phyloP scores from a whole-genome alignment of 164 flowering plant species.

The Houttuynia cordata region DNA sequence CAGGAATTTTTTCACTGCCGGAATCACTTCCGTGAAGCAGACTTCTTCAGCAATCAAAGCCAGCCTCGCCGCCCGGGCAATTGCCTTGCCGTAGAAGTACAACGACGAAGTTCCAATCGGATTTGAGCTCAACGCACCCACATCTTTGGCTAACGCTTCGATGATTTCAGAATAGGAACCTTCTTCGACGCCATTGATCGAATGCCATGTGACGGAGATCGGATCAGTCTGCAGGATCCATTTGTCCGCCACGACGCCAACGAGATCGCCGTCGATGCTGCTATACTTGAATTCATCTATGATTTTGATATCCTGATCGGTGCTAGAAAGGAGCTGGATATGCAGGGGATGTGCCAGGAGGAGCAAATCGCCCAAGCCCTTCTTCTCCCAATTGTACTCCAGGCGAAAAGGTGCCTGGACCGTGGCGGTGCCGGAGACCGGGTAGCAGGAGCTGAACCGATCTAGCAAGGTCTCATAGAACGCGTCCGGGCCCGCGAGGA shows the following conservation, averaged over 20 bases:
- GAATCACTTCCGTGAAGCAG: slow-evolving; percentile 38
- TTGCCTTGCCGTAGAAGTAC: slow-evolving; percentile 79
- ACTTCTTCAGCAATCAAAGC: slow-evolving; percentile 92
- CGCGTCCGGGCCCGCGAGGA: slow-evolving; percentile 34
- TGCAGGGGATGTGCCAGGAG: slow-evolving; percentile 87
- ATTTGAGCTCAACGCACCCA: slow-evolving; percentile 29
- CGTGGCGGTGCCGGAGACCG: slow-evolving; percentile 54
- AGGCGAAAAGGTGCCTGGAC: slow-evolving; percentile 43
- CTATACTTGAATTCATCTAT: slow-evolving; percentile 53
- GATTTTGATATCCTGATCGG: slow-evolving; percentile 22
- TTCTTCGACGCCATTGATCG: slow-evolving; percentile 28
- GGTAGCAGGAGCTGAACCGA: slow-evolving; percentile 63
- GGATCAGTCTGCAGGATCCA: slow-evolving; percentile 59
- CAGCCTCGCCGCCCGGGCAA: slow-evolving; percentile 84
- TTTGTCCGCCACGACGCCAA: slow-evolving; percentile 78
- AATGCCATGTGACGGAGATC: slow-evolving; percentile 77
- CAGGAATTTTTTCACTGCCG: slow-evolving; percentile 41
- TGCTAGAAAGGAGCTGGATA: slow-evolving; percentile 30
- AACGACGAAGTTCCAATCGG: slow-evolving; percentile 48
- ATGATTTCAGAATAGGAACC: slow-evolving; percentile 37
- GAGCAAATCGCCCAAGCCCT: slow-evolving; percentile 74
- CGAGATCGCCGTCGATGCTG: slow-evolving; percentile 92
- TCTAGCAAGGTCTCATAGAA: slow-evolving; percentile 44
- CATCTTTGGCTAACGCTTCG: slow-evolving; percentile 50
- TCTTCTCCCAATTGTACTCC: slow-evolving; percentile 81